These are phyloP conservation scores for Stachybotrys chartarum DNA, from an alignment of 2,329 filamentous ascomycete genomes.

Conservation along the genomic window DNA sequence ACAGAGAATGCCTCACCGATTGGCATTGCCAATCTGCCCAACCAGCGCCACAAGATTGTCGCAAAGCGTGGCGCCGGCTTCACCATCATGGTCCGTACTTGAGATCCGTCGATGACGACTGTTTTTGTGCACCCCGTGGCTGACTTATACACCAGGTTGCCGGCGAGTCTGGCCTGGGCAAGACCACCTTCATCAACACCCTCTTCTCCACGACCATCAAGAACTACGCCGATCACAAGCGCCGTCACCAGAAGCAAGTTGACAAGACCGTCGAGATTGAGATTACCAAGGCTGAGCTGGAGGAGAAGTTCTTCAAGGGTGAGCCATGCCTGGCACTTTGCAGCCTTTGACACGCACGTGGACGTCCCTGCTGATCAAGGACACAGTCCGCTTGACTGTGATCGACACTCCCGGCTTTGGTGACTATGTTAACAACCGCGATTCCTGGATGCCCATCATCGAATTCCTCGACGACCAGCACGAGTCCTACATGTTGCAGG, in stretches of 20 bases:
- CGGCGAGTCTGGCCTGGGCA: conserved; percentile 95
- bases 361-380: background rate
- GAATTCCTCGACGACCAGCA: conserved; percentile 99
- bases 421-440: conserved; percentile 99
- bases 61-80: conserved; percentile 89
- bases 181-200: conserved; percentile 99
- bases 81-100: conserved; percentile 85
- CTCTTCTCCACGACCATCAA: conserved; percentile 99
- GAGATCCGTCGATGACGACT: background rate
- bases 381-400: conserved; percentile 86
- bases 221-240: conserved; percentile 99
- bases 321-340: conserved; percentile 9
- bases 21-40: conserved; percentile 68
- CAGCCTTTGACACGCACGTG: too few species aligned
- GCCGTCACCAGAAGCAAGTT: conserved; percentile 97
- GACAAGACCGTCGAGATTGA: conserved; percentile 99
- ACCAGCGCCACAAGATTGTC: conserved; percentile 70
- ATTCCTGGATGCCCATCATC: conserved; percentile 99
- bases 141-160: conserved; percentile 59
- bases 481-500: conserved; percentile 99
- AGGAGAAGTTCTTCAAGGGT: conserved; percentile 99
- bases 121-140: conserved; percentile 2
- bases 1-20: conserved; percentile 59
- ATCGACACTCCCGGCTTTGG: conserved; percentile 99
- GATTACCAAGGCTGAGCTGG: conserved; percentile 98